Evolutionary conservation across 2,329 filamentous ascomycete genomes (phyloP), one percentile per base, ranked within the genome.

Genomic region (Periconia macrospinosa): DNA sequence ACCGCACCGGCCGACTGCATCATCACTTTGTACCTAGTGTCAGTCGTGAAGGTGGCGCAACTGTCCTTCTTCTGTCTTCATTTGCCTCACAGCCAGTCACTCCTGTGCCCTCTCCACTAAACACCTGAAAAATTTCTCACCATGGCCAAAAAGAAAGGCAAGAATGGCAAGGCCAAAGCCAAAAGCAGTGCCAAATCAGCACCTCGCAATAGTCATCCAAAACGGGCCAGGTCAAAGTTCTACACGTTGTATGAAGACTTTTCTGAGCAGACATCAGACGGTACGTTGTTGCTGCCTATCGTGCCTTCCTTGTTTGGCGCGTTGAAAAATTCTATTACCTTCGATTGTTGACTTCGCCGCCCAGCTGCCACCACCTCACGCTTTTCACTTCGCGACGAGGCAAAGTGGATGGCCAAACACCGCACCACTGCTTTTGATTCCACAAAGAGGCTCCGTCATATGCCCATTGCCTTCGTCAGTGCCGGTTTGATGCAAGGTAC

Each of bases 401-500:
- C 83, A 35, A 78, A 77, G 19, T 85, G 83, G 61, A 84, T 82
- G 13, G 81, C 81, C 64, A 76, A 72, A 17, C 79, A 82, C 59
- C 73, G 74, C 41, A 75, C 73, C 30, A 68, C 75, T 44, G 69
- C 69, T 44, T 81, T 79, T 70, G 76, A 78, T 51, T 69, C 77
- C 2, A 76, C 78, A 55, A 71, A 74, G 47, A 79, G 79, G 58
- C 75, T 88, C 47, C 79, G 86, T 54, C 73, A 86, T 61, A 76
- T 80, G 50, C 75, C 75, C 20, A 78, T 89, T 47, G 68, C 73
- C 1, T 89, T 89, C 65, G 79, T 89, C 55, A 86, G 83, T 65
- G 85, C 83, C 33, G 84, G 83, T 19, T 73, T 60, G 19, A 61
- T 74, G 50, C 55, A 71, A 51, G 70, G 70, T 50, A 72, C 70